Evolutionary conservation across 352 stramenopile genomes (phyloP).

Genomic region (Globisporangium heterothallicum): DNA sequence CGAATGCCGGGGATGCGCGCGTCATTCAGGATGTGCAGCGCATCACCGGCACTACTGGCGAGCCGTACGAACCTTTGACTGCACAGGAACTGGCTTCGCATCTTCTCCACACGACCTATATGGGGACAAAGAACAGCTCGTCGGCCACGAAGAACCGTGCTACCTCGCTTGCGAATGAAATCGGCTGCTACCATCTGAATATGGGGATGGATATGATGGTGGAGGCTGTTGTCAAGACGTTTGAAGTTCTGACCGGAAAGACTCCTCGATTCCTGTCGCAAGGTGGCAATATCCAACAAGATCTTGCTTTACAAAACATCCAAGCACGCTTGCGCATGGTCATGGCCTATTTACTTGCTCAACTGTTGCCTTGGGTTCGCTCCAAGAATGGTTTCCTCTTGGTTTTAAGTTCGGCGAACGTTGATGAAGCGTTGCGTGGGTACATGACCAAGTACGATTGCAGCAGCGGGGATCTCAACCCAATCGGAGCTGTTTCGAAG

Average conservation of each 20-base stretch:
- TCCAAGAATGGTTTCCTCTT: slow-evolving; percentile 92
- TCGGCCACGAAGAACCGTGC: slow-evolving; percentile 88
- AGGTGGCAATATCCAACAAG: slow-evolving; percentile 91
- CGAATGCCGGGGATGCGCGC: slow-evolving; percentile 61
- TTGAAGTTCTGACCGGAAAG: slow-evolving; percentile 79
- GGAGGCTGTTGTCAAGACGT: slow-evolving; percentile 72
- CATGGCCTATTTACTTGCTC: slow-evolving; percentile 95
- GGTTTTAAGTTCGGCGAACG: slow-evolving; percentile 96
- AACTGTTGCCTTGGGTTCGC: slow-evolving; percentile 96
- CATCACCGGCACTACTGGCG: slow-evolving; percentile 53
- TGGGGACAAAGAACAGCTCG: slow-evolving; percentile 96
- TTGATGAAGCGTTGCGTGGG: slow-evolving; percentile 96
- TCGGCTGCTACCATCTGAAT: slow-evolving; percentile 95
- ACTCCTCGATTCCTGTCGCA: slow-evolving; percentile 86
- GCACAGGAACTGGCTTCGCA: slow-evolving; percentile 88
- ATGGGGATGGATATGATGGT: slow-evolving; percentile 97
- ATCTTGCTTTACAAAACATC: slow-evolving; percentile 98
- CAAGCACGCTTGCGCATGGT: slow-evolving; percentile 98
- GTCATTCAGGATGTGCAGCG: slow-evolving; percentile 85
- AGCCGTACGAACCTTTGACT: slow-evolving; percentile 55
- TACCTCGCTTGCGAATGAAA: slow-evolving; percentile 81
- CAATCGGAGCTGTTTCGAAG: slow-evolving; percentile 96
- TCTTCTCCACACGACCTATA: slow-evolving; percentile 96
- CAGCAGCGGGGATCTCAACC: slow-evolving; percentile 97
- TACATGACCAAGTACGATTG: slow-evolving; percentile 99